Conservation (phyloP, 208 protist genomes). For the Trypanosoma brucei region DNA sequence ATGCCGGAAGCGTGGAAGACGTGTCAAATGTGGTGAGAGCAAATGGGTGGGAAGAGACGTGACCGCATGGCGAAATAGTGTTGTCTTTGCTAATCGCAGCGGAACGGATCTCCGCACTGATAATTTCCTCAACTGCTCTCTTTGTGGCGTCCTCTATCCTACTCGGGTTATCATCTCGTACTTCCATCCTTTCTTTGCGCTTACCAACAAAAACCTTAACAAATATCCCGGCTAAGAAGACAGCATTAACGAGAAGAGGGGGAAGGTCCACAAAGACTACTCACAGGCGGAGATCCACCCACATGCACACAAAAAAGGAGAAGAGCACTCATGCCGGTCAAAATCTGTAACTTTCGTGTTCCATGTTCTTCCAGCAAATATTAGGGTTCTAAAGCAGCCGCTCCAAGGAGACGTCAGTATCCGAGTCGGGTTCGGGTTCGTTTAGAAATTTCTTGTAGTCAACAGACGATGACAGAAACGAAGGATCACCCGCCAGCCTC, state of each 20-base stretch:
- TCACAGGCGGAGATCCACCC: no score
- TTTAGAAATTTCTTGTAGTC: no score
- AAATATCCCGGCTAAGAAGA: conserved; percentile 1
- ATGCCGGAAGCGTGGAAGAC: conserved; percentile 66
- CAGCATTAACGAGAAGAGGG: neutral
- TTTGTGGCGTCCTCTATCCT: conserved; percentile 24
- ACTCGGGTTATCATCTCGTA: conserved; percentile 4
- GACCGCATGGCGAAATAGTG: conserved; percentile 47
- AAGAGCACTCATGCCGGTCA: no score
- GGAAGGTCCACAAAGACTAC: no score
- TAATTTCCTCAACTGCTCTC: conserved; percentile 54
- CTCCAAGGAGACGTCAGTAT: no score
- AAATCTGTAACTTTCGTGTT: no score
- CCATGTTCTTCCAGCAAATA: no score
- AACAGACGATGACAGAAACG: no score
- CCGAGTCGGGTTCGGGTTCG: no score
- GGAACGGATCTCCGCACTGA: conserved; percentile 40
- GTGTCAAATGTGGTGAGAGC: conserved; percentile 70
- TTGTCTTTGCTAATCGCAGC: conserved; percentile 28
- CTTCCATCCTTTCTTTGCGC: conserved; percentile 16
- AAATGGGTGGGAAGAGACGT: conserved; percentile 55
- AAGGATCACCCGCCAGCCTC: no score
- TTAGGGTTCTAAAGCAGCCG: no score
- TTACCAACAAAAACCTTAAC: neutral
- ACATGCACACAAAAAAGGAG: no score